Base-by-base conservation (phyloP, 805 yeast species). In the Saturnispora serradocipensis region DNA sequence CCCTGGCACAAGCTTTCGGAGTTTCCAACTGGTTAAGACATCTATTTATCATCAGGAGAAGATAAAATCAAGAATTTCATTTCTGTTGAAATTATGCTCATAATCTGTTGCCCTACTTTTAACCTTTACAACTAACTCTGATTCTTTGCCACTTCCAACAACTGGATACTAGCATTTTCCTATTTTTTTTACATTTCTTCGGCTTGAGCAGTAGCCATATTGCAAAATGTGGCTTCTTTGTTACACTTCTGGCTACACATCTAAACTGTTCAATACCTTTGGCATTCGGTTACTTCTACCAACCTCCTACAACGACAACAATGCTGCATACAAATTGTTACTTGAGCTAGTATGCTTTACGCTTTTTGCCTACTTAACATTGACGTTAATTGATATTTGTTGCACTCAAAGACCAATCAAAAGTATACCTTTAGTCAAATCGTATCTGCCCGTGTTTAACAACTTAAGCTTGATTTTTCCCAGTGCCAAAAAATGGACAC, bases 361-460 rank as follows among this genome's bases (percentile, higher is more conserved):
- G 11, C 6, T 27, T 25, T 7, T 38, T 36, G 8, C 34, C 22
- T 11, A 45, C n/a, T 4, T 45, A 5, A 11, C 38, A n/a, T 3
- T 36, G 10, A 15, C 24, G 11, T n/a, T 45, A 2, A 20, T 50
- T 2, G 35, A 46, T 34, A n/a, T 11, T 10, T 27, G 24, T 1
- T 43, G 43, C 3, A 7, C 42, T 2, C 58, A 61, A 3, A 51
- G 35, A 15, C 22, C 20, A 5, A 58, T 62, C 24, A 62, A 59
- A 48, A 53, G 56, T 20, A 20, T 66, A 3, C 59, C 62, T 0
- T 32, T 43, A 3, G 62, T 60, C 2, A 30, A 49, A 16, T 59
- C 58, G 1, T n/a, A 32, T 3, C 11, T 61, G 5, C 70, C 69
- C n/a, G 28, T 66, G 8, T 56, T 63, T 52, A 64, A 66, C 3